phyloP scores from a whole-genome alignment of 2,329 filamentous ascomycete species.

The Cladophialophora chaetospira region DNA sequence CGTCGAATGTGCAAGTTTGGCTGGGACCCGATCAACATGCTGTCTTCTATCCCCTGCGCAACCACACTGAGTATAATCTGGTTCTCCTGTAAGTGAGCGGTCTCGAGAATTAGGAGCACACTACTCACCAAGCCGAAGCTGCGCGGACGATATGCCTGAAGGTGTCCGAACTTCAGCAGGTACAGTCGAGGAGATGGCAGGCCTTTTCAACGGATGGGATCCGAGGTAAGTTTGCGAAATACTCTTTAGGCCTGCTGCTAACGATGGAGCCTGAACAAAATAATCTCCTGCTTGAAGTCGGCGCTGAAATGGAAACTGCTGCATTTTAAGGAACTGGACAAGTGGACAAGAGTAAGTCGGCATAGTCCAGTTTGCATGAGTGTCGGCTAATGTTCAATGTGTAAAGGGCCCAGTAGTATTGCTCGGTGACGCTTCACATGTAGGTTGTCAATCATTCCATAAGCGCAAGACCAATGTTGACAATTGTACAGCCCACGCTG shows the following conservation, averaged over 20 bases:
- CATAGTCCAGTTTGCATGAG: no score
- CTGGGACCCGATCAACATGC: slow-evolving; percentile 14
- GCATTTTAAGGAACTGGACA: slow-evolving; percentile 62
- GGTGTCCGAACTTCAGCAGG: slow-evolving; percentile 16
- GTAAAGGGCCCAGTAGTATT: no score
- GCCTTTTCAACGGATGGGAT: slow-evolving; percentile 22
- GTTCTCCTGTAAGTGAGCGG: slow-evolving; percentile 14
- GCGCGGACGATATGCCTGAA: slow-evolving; percentile 12
- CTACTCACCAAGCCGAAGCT: slow-evolving; percentile 2
- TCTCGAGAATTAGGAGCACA: not conserved
- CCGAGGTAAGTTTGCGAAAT: slow-evolving; percentile 11
- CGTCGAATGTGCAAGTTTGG: slow-evolving; percentile 1
- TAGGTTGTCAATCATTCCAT: slow-evolving; percentile 37
- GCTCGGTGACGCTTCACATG: slow-evolving; percentile 67
- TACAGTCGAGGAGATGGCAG: slow-evolving; percentile 20
- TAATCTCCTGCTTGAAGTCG: slow-evolving; percentile 20
- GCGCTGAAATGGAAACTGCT: slow-evolving; percentile 55
- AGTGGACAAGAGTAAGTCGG: no score
- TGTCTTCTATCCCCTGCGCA: slow-evolving; percentile 23
- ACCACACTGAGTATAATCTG: slow-evolving; percentile 23
- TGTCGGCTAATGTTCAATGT: no score
- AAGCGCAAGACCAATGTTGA: not conserved
- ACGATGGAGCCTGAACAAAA: slow-evolving; percentile 14
- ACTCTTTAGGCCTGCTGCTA: not conserved
- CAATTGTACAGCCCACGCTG: slow-evolving; percentile 55